Evolutionary conservation across 495 filamentous ascomycete genomes (phyloP).

Genomic region (Xylaria castorea): DNA sequence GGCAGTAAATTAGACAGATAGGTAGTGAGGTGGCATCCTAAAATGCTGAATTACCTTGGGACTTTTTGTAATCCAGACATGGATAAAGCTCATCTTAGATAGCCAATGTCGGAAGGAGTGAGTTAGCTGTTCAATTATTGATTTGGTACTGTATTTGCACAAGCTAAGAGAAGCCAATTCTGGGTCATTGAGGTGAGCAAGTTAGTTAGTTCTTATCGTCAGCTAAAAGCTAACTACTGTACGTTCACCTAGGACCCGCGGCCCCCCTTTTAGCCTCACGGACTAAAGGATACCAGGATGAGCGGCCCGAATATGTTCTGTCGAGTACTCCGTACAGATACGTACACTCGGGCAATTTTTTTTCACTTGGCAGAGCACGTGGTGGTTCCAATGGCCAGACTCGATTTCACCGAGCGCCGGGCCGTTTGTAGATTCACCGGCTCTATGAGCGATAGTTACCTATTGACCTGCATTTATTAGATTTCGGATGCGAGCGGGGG

Average conservation of each 20-base stretch:
- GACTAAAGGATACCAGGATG: slow-evolving; percentile 22
- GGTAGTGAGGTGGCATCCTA: background rate
- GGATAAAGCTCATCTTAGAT: slow-evolving; percentile 5
- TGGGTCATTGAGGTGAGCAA: background rate
- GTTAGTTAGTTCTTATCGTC: slow-evolving; percentile 18
- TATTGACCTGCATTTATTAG: background rate
- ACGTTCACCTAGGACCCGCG: background rate
- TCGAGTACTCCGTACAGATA: background rate
- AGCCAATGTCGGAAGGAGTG: background rate
- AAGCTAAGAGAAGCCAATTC: too few relatives aligned
- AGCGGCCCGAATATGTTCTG: slow-evolving; percentile 26
- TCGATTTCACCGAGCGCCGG: slow-evolving; percentile 27
- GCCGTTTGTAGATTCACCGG: slow-evolving; percentile 19
- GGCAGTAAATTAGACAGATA: background rate
- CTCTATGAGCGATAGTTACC: background rate
- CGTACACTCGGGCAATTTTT: background rate
- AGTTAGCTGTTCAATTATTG: background rate
- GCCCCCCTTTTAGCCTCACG: slow-evolving; percentile 15
- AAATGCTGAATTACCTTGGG: background rate
- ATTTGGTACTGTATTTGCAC: background rate
- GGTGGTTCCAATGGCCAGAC: slow-evolving; percentile 17
- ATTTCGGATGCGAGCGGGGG: background rate
- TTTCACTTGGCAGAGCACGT: slow-evolving; percentile 22
- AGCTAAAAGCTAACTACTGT: slow-evolving; percentile 1
- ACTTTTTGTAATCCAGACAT: background rate